Conservation (phyloP, 768 basidiomycete species). For the Chalciporus pseudorubinellus region DNA sequence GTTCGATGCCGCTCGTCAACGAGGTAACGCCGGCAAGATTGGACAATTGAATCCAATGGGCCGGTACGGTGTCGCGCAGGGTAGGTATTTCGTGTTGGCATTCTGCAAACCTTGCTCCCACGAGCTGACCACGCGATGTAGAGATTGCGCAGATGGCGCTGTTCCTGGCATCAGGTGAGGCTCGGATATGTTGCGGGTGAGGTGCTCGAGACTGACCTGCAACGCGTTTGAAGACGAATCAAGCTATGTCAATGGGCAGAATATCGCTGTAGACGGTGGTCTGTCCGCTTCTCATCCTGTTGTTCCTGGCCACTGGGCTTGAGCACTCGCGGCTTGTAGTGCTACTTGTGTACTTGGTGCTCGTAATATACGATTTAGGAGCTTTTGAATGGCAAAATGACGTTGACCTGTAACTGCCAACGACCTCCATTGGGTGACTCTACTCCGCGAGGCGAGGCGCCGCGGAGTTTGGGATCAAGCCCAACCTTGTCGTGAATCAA, state of each 20-base stretch:
- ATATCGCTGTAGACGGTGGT: conserved; percentile 84
- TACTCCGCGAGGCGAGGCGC: conserved; percentile 22
- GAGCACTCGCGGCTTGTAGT: conserved; percentile 6
- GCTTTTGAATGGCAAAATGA: neutral
- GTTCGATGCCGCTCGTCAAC: conserved; percentile 74
- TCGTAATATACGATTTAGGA: neutral
- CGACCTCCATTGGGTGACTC: neutral
- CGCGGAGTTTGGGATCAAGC: conserved; percentile 25
- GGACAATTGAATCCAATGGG: conserved; percentile 81
- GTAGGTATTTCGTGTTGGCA: conserved; percentile 35
- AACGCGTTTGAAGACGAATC: conserved; percentile 60
- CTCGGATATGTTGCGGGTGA: neutral
- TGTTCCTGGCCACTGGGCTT: conserved; percentile 71
- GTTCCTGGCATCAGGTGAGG: conserved; percentile 83
- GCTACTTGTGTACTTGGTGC: neutral
- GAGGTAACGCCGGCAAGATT: conserved; percentile 72
- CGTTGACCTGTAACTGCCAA: neutral
- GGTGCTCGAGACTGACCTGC: conserved; percentile 7
- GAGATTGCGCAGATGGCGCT: conserved; percentile 86
- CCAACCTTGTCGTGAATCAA: neutral
- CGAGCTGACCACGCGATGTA: conserved; percentile 29
- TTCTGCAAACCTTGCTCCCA: conserved; percentile 13
- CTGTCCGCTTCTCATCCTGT: conserved; percentile 78
- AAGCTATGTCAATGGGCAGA: conserved; percentile 91
- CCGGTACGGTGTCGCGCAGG: conserved; percentile 78